phyloP scores from a whole-genome alignment of 2,329 filamentous ascomycete species.

The Penicillium psychrosexuale region DNA sequence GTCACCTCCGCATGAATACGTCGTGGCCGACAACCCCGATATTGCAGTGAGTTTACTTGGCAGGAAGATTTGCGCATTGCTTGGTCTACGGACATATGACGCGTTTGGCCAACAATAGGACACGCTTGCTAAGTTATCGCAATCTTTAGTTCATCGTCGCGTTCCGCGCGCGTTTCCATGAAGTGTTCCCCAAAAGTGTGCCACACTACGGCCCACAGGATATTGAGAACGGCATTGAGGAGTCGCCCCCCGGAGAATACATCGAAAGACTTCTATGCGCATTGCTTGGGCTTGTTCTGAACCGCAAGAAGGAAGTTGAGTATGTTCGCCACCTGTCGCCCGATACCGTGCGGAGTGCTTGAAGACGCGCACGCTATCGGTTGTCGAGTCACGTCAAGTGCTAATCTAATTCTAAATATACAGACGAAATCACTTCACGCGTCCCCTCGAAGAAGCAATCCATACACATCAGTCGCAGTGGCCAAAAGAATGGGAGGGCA shows the following conservation, averaged over 20 bases:
- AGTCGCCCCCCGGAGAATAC: conserved; percentile 74
- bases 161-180: conserved; percentile 91
- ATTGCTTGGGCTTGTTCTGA: conserved; percentile 80
- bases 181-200: conserved; percentile 82
- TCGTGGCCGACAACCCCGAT: conserved; percentile 83
- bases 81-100: conserved; percentile 16
- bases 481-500: conserved; percentile 76
- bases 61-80: conserved; percentile 35
- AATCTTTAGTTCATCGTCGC: conserved; percentile 83
- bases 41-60: conserved; percentile 71
- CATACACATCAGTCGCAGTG: conserved; percentile 82
- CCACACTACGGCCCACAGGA: conserved; percentile 93
- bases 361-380: conserved; percentile 9
- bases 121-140: conserved; percentile 36
- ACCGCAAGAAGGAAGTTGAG: conserved; percentile 99
- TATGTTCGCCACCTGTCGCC: conserved; percentile 52
- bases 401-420: conserved; percentile 29
- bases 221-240: conserved; percentile 80
- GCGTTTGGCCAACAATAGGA: conserved; percentile 31
- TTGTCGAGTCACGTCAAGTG: conserved; percentile 19
- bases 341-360: conserved; percentile 10
- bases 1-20: conserved; percentile 86
- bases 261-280: conserved; percentile 88
- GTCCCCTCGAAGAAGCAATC: conserved; percentile 91
- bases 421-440: conserved; percentile 87